phyloP scores from a whole-genome alignment of 2,329 filamentous ascomycete species.

The Emericellopsis atlantica region DNA sequence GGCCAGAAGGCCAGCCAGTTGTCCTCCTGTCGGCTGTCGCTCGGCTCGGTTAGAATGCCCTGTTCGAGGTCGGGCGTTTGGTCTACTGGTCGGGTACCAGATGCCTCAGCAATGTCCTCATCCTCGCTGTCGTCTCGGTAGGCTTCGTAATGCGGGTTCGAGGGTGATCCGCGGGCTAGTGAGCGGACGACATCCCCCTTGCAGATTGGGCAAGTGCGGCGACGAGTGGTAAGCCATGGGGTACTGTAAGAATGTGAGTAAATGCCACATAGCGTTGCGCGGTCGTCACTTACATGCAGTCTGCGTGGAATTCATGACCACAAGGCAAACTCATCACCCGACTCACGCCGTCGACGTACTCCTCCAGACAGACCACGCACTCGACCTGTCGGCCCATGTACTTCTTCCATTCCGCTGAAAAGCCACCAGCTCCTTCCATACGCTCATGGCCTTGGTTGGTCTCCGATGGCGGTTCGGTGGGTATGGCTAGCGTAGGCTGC shows the following conservation, averaged over 20 bases:
- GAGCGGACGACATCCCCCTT: conserved; percentile 87
- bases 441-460: conserved; percentile 32
- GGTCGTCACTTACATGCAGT: conserved; percentile 80
- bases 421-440: conserved; percentile 15
- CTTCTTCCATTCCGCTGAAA: conserved; percentile 47
- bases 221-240: conserved; percentile 88
- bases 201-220: conserved; percentile 96
- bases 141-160: conserved; percentile 38
- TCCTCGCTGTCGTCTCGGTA: conserved; percentile 41
- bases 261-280: conserved; percentile 1
- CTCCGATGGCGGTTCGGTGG: conserved; percentile 19
- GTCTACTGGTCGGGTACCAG: conserved; percentile 15
- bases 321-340: conserved; percentile 95
- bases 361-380: conserved; percentile 92
- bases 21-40: conserved; percentile 12
- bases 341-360: conserved; percentile 90
- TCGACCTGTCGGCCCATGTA: conserved; percentile 63
- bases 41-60: conserved; percentile 15
- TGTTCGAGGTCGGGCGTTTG: conserved; percentile 29
- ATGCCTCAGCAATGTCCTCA: conserved; percentile 22
- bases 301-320: conserved; percentile 92
- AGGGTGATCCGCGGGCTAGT: conserved; percentile 40
- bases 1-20: conserved; percentile 20
- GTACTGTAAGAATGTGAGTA: conserved; percentile 45
- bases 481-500: conserved; percentile 27